Base-by-base conservation (phyloP, 2,329 filamentous ascomycete genomes). In the Trichophyton rubrum region DNA sequence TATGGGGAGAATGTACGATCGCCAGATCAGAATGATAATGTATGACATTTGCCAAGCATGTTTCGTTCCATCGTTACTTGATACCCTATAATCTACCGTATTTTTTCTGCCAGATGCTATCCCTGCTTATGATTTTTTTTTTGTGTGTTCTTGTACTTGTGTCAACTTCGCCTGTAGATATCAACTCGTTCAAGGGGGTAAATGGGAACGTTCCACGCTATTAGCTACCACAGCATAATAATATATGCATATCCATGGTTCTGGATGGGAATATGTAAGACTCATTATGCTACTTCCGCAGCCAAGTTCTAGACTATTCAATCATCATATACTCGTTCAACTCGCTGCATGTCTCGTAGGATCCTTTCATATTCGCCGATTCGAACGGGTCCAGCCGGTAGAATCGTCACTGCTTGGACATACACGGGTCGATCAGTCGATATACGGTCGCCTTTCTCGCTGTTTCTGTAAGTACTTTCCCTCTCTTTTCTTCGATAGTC, bases 371-470 rank as follows among this genome's bases (percentile, higher is more conserved):
- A 96, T 51, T 81, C 79, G 38, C 82, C 79, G 60, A 95, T 68
- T 62, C 88, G 82, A 64, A 96, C 71, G 3, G 86, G 81, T 0
- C 87, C 88, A 11, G 90, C 85, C 43, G 84, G 79, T 85, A 91
- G 95, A 2, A 95, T 71, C 67, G 90, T 77, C 53, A 93, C 72
- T 1, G 89, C 90, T 69, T 96, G 89, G 17, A 96, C 77, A 60
- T 70, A 71, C 9, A 75, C 75, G 17, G 17, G n/a, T 61, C 33
- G 40, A 13, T 20, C 59, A 62, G 33, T 20, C 27, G 3, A 4
- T 20, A 49, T n/a, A 3, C 17, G 53, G 11, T 41, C 20, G 49
- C 11, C 3, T 15, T 41, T n/a, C 38, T 43, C 47, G 6, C 38
- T 35, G 24, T 3, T n/a, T 7, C 43, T 27, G 7, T 30, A 1